Conservation (phyloP, 371 early-diverging fungal species). For the Apophysomyces variabilis region DNA sequence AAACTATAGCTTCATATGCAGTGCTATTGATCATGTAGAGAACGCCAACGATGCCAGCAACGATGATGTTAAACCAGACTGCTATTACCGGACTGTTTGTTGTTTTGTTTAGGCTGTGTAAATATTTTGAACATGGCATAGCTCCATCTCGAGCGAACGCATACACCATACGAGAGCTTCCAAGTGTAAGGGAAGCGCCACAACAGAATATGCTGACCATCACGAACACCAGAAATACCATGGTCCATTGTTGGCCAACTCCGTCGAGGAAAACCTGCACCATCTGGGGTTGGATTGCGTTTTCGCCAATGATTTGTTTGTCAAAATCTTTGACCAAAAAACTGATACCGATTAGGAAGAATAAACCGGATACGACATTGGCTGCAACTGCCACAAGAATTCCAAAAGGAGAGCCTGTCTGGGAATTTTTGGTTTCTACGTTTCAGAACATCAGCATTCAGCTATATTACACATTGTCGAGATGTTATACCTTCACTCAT, state of each 20-base stretch:
- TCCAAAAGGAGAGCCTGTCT: slow-evolving; percentile 60
- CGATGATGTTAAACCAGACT: slow-evolving; percentile 50
- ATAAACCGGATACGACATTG: slow-evolving; percentile 59
- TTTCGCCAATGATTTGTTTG: slow-evolving; percentile 39
- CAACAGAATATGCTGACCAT: slow-evolving; percentile 63
- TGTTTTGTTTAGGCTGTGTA: slow-evolving; percentile 34
- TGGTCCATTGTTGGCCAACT: slow-evolving; percentile 57
- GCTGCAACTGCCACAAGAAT: slow-evolving; percentile 66
- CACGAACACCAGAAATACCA: slow-evolving; percentile 61
- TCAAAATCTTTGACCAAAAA: slow-evolving; percentile 62
- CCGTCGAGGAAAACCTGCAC: slow-evolving; percentile 69
- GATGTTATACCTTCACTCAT: slow-evolving; percentile 59
- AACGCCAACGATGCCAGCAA: slow-evolving; percentile 48
- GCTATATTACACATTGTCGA: too few relatives aligned
- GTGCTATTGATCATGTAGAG: slow-evolving; percentile 51
- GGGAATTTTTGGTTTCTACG: slow-evolving; percentile 69
- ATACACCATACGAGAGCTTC: slow-evolving; percentile 75
- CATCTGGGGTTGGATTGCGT: slow-evolving; percentile 59
- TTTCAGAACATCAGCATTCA: too few relatives aligned
- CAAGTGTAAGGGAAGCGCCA: slow-evolving; percentile 55
- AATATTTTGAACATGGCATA: slow-evolving; percentile 47
- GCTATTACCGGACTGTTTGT: slow-evolving; percentile 51
- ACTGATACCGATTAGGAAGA: slow-evolving; percentile 58
- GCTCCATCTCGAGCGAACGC: slow-evolving; percentile 80
- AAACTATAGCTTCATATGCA: slow-evolving; percentile 70